Base-by-base conservation (phyloP, 306 rosid genomes). In the Castanea mollissima region DNA sequence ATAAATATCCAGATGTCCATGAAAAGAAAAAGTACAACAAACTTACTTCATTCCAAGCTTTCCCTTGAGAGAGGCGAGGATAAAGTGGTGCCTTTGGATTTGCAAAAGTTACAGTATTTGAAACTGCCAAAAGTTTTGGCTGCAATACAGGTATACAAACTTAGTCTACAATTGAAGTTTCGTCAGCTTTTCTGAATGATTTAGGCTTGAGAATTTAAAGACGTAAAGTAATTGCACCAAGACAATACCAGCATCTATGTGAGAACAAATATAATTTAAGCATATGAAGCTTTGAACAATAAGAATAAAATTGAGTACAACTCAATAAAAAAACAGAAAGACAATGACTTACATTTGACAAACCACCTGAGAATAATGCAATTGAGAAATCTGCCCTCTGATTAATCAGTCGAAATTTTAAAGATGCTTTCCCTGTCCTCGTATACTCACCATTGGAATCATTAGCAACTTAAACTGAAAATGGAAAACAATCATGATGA, bases 31-130 rank as follows among this genome's bases (percentile, higher is more conserved):
- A 49, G 10, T 3, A 46, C 18, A 55, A 74, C 60, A 7, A 77
- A 77, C 76, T 72, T 72, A 72, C 76, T 51, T 72, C 90, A 56
- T 88, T 79, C 90, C 92, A 88, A 63, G 83, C 76, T 25, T 84
- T 88, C 54, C 88, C 92, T 52, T 86, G 88, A 44, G 92, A 83
- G 57, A 88, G 92, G 10, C 88, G 90, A 14, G 92, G 88, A 86
- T 74, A 86, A 13, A 86, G 69, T 6, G 92, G 92, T 14, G 90
- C 90, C 19, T 84, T 88, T 6, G 90, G 88, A 71, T 86, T 88
- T 29, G 49, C 69, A 80, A 88, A 88, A 12, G 80, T 51, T 49
- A 88, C 19, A 54, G 27, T 23, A 77, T 88, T 86, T 34, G 91
- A 88, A 76, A 83, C 73, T 58, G 91, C 89, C 59, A 88, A 78